phyloP scores from a whole-genome alignment of 371 early-diverging fungal species.

The Vairimorpha apis region DNA sequence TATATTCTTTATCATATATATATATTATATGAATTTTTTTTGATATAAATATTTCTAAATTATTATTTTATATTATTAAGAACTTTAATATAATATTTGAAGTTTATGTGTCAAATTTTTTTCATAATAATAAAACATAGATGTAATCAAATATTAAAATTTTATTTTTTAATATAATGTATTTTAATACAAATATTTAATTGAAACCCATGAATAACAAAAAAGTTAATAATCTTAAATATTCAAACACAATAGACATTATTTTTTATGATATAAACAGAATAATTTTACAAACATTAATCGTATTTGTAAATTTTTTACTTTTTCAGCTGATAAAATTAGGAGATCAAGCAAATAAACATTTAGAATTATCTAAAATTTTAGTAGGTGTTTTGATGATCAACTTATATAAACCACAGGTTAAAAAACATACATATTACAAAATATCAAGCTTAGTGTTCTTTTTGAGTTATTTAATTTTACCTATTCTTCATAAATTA shows the following conservation, averaged over 20 bases:
- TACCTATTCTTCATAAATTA: slow-evolving; percentile 43
- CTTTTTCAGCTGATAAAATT: slow-evolving; percentile 6
- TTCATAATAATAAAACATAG: no score
- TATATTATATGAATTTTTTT: no score
- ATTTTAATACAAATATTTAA: no score
- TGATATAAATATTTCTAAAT: no score
- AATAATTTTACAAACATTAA: slow-evolving; percentile 8
- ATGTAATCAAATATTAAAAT: no score
- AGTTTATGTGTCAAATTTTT: no score
- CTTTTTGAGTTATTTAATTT: slow-evolving; percentile 12
- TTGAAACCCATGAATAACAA: slow-evolving; percentile 16
- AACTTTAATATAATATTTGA: no score
- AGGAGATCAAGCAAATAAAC: slow-evolving; percentile 12
- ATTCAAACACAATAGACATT: neutral
- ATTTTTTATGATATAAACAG: slow-evolving; percentile 25
- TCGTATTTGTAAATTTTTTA: slow-evolving; percentile 14
- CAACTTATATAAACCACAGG: neutral
- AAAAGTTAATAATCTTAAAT: neutral
- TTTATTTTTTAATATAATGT: no score
- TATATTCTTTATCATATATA: no score
- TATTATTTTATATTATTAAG: no score
- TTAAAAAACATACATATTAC: neutral
- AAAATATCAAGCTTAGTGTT: slow-evolving; percentile 34
- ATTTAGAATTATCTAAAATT: neutral
- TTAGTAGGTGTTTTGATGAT: slow-evolving; percentile 3